A percentile compares a stretch with the other conserved stretches of the same genome.
These are phyloP conservation scores for Cyberlindnera maclurae DNA, from an alignment of 805 yeast genomes.

Conservation along the genomic window DNA sequence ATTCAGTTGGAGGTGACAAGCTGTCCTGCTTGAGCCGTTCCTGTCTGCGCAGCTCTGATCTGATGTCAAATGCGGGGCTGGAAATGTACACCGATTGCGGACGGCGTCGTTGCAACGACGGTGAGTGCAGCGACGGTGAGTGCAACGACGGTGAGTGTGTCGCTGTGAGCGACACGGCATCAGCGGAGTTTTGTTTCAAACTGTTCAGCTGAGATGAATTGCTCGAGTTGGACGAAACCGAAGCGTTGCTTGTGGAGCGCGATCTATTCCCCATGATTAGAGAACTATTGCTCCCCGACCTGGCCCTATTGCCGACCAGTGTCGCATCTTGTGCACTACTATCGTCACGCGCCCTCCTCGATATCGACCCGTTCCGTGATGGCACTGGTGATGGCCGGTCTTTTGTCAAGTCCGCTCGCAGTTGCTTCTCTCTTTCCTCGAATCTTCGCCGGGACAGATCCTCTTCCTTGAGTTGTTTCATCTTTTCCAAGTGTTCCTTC, in stretches of 20 bases:
- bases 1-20: constrained; percentile 1
- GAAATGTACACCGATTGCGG: constrained; percentile 20
- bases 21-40: constrained; percentile 13
- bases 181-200: constrained; percentile 5
- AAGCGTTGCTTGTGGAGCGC: constrained; percentile 17
- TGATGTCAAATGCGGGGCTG: constrained; percentile 23
- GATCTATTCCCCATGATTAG: constrained; percentile 1
- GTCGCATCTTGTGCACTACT: not conserved
- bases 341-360: too few relatives aligned
- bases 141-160: constrained; percentile 11
- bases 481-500: constrained; percentile 10
- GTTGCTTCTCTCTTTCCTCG: constrained; percentile 15
- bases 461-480: constrained; percentile 10
- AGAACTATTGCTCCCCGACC: constrained; percentile 13
- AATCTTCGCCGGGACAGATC: constrained; percentile 8
- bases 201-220: constrained; percentile 11
- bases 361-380: constrained; percentile 12
- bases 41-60: constrained; percentile 22
- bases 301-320: constrained; percentile 4
- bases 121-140: constrained; percentile 17
- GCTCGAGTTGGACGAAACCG: constrained; percentile 13
- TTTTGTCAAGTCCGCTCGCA: constrained; percentile 14
- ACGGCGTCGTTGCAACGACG: constrained; percentile 15
- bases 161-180: not conserved
- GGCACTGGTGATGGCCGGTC: constrained; percentile 10